Conservation (phyloP, 805 yeast genomes). For the Cyberlindnera euphorbiae region DNA sequence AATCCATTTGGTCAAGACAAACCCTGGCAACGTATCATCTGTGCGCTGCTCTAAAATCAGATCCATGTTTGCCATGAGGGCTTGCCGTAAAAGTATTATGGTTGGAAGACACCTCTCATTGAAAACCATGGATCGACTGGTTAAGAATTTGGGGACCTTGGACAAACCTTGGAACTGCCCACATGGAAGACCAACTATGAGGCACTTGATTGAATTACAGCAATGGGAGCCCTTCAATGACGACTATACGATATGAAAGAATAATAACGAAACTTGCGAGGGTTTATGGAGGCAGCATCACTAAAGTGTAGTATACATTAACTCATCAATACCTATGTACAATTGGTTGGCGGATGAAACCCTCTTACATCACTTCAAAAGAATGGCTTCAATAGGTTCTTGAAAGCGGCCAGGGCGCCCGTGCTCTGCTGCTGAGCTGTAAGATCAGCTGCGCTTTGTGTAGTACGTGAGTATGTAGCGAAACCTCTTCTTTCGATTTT, state of each 20-base stretch:
- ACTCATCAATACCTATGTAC: too few species aligned
- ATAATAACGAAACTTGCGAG: too few species aligned
- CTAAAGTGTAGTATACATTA: too few species aligned
- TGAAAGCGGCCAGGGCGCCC: too few species aligned
- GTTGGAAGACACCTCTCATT: conserved; percentile 67
- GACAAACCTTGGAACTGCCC: conserved; percentile 95
- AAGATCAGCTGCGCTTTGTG: conserved; percentile 15
- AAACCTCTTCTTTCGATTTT: conserved; percentile 59
- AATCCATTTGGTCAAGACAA: conserved; percentile 58
- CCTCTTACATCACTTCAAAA: too few species aligned
- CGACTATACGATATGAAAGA: conserved; percentile 33
- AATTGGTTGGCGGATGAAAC: too few species aligned
- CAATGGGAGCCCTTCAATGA: conserved; percentile 40
- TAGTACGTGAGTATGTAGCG: conserved; percentile 6
- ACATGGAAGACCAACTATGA: conserved; percentile 96
- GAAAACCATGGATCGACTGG: conserved; percentile 63
- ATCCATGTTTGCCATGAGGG: conserved; percentile 87
- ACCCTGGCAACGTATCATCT: conserved; percentile 35
- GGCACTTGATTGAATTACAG: conserved; percentile 70
- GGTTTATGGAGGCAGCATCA: not conserved
- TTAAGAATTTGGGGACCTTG: conserved; percentile 58
- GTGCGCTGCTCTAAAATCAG: conserved; percentile 74
- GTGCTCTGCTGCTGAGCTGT: too few species aligned
- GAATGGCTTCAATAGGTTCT: conserved; percentile 22
- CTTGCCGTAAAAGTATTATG: conserved; percentile 93